These are phyloP conservation scores for Elaeis guineensis DNA, from an alignment of 176 grass and related monocot species.

Conservation along the genomic window DNA sequence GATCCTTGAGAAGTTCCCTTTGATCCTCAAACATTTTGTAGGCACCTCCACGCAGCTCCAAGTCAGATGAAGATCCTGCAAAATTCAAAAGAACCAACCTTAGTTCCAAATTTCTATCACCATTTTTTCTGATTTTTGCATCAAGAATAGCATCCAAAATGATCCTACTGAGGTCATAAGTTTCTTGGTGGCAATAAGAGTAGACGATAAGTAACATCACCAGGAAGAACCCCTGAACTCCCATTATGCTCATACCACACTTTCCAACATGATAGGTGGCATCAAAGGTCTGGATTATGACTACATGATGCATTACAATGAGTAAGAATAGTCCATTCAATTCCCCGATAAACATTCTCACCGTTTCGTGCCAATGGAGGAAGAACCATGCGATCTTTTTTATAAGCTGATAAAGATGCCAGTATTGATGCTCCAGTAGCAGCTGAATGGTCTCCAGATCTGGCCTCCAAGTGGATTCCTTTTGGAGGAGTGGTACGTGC, in stretches of 20 bases:
- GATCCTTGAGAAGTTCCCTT: slow-evolving; percentile 16
- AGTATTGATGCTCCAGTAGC: slow-evolving; percentile 42
- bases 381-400: slow-evolving; percentile 40
- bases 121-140: too few species aligned
- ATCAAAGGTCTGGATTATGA: too few species aligned
- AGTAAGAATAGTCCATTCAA: neutral
- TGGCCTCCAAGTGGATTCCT: slow-evolving; percentile 20
- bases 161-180: too few species aligned
- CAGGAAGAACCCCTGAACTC: too few species aligned
- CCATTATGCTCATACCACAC: too few species aligned
- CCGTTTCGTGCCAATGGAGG: slow-evolving; percentile 60
- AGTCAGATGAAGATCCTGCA: slow-evolving; percentile 47
- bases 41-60: slow-evolving; percentile 48
- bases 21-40: slow-evolving; percentile 60
- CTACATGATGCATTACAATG: too few species aligned
- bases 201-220: too few species aligned
- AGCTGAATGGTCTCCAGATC: slow-evolving; percentile 35
- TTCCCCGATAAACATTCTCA: slow-evolving; percentile 22
- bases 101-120: neutral
- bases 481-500: slow-evolving; percentile 8
- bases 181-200: too few species aligned
- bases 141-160: too few species aligned
- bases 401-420: slow-evolving; percentile 33
- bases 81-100: neutral
- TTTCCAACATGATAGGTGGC: too few species aligned